Evolutionary conservation across 2,329 filamentous ascomycete genomes (phyloP), one percentile per base, ranked within the genome.

Genomic region (Fusarium hostae): DNA sequence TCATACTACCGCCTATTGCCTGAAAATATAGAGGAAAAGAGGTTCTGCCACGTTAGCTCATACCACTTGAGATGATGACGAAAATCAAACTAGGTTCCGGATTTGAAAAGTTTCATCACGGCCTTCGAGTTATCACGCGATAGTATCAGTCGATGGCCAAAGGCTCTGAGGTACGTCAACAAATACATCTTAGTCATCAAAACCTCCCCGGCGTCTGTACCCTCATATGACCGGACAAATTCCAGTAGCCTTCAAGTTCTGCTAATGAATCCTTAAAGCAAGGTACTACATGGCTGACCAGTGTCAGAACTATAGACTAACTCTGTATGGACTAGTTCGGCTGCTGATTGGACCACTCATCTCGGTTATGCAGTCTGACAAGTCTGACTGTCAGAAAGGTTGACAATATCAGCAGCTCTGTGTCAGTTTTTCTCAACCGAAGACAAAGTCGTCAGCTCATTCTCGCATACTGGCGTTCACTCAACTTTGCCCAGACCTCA

Each of bases 291-390:
- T 4, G 5, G n/a, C 22, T 44, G 22, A 20, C 41, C 1, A 5
- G 10, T 20, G 3, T 45, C 18, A 48, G 20, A 7, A 2, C 8
- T 1, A 6, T 2, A 4, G 20, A 18, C 28, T 48, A 50, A 18
- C 45, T 32, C 10, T 34, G 2, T 18, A 51, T 9, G 9, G 18
- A 16, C 48, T 16, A 24, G 48, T 8, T 4, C 6, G 6, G 6
- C 15, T 22, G 10, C 1, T 57, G 15, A 24, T 57, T 57, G 20
- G 12, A 10, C 3, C 1, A 5, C 12, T 30, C 11, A 43, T 34
- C 10, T 59, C 54, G 54, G 20, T 62, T 62, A 62, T 59, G 59
- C 59, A 62, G 22, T 59, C 59, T 62, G 52, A 59, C 59, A 47
- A 26, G 26, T 13, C 34, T 56, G 32, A 45, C 41, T 22, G 30